Evolutionary conservation across 768 basidiomycete genomes (phyloP).

Genomic region (Xanthoconium stramineum): DNA sequence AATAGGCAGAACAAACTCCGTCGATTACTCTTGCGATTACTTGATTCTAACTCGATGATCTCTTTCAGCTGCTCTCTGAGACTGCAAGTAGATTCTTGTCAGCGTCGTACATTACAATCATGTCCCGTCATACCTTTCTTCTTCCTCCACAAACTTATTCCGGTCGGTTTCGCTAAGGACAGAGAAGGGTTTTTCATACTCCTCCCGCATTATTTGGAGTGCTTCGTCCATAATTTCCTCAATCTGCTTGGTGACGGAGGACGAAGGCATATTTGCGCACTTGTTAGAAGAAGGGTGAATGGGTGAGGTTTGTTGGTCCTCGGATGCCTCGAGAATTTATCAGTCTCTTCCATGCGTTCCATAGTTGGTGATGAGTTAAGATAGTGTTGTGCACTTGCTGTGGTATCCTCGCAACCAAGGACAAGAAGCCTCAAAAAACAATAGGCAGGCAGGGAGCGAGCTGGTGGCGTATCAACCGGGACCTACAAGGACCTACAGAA

Average conservation of each 20-base stretch:
- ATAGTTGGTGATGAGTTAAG: background rate
- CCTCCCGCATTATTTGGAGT: background rate
- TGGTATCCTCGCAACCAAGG: conserved; percentile 12
- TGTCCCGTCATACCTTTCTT: background rate
- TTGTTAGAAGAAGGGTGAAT: background rate
- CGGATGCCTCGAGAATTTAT: conserved; percentile 10
- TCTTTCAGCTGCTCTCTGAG: conserved; percentile 5
- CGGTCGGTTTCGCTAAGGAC: conserved; percentile 6
- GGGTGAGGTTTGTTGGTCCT: too few relatives aligned
- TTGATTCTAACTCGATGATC: background rate
- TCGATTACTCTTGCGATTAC: background rate
- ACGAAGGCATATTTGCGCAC: conserved; percentile 4
- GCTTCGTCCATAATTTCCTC: background rate
- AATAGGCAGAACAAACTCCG: background rate
- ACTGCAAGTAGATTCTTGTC: background rate
- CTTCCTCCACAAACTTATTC: background rate
- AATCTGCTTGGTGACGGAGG: background rate
- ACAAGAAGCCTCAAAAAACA: conserved; percentile 14
- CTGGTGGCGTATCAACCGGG: background rate
- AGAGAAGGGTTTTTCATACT: background rate
- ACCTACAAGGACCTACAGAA: background rate
- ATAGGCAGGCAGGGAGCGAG: conserved; percentile 1
- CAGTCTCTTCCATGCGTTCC: background rate
- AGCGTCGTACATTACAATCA: background rate
- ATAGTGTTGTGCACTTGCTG: background rate